Conservation (phyloP, 176 grass and related monocot genomes). For the Musa troglodytarum region DNA sequence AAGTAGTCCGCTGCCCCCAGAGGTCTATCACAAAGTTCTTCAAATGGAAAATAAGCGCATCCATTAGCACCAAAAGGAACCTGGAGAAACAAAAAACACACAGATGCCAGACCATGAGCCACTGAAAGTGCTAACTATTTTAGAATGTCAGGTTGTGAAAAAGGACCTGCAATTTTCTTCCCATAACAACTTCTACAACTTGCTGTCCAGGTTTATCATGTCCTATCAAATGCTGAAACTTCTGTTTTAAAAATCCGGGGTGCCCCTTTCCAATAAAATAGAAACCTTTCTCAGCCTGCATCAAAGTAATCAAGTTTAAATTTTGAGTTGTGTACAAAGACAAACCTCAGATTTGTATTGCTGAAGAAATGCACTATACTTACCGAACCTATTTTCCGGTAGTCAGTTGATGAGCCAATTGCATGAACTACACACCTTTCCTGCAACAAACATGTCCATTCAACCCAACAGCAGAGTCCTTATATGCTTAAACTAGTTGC, state of each 20-base stretch:
- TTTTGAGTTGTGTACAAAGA: too few species aligned
- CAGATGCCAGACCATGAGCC: background rate
- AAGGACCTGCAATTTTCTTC: slow-evolving; percentile 67
- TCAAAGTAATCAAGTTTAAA: background rate
- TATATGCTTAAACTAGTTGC: background rate
- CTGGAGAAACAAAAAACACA: slow-evolving; percentile 28
- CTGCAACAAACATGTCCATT: slow-evolving; percentile 35
- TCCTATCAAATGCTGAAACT: slow-evolving; percentile 63
- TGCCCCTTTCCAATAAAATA: slow-evolving; percentile 58
- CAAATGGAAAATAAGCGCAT: slow-evolving; percentile 84
- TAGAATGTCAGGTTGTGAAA: background rate
- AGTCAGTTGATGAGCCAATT: slow-evolving; percentile 81
- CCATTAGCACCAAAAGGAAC: slow-evolving; percentile 75
- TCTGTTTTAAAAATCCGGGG: slow-evolving; percentile 58
- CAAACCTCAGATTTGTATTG: background rate
- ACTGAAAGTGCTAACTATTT: background rate
- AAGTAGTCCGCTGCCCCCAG: slow-evolving; percentile 94
- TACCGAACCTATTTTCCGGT: slow-evolving; percentile 82
- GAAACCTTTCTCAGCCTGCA: slow-evolving; percentile 87
- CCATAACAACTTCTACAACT: slow-evolving; percentile 88
- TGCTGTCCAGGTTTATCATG: slow-evolving; percentile 53
- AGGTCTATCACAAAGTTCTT: slow-evolving; percentile 89
- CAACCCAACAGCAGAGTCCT: background rate
- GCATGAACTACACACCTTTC: slow-evolving; percentile 66
- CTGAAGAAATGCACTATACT: slow-evolving; percentile 19